Evolutionary conservation across 2,329 filamentous ascomycete genomes (phyloP), one percentile per base, ranked within the genome.

Genomic region (Cladobotryum mycophilum): DNA sequence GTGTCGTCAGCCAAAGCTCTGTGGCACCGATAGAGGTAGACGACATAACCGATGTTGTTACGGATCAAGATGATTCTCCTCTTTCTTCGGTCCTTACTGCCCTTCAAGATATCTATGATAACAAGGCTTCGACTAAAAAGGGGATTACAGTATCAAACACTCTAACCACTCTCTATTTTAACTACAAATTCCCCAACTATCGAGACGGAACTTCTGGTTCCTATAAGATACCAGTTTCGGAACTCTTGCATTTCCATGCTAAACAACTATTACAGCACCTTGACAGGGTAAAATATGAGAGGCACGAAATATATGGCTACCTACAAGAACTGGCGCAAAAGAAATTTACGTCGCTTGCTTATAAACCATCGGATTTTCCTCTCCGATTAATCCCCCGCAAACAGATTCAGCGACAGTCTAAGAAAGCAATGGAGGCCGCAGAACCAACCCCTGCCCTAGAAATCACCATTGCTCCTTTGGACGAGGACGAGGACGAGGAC

Each of bases 191-290:
- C 25, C 65, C 66, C 7, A 57, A 37, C 8, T 65, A 55, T 33
- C 57, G 48, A 43, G 56, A 61, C 20, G 57, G 56, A n/a, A 43
- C 53, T 11, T 13, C 38, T 5, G 67, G 62, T 17, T 60, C 64
- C n/a, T 72, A 75, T 58, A 73, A 62, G 43, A 67, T 78, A 9
- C 67, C 67, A 3, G 62, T 67, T 3, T 50, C 62, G 36, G 71
- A 78, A 36, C 59, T 79, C 3, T 58, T 76, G 2, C 65, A 70
- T 12, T 78, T 75, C 53, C 73, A 75, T 48, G 67, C 74, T 1
- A 56, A 56, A 4, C 67, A 68, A 5, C 63, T 81, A 5, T 55
- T 74, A 1, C 48, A 60, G 2, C 55, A 54, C 3, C 60, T 76
- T 2, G 65, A 67, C 36, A 57, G 60, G 4, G 56, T 56, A 5